A percentile compares a stretch with the other conserved stretches of the same genome.
Conservation (phyloP, 495 filamentous ascomycete genomes). For the Friedmanniomyces endolithicus region DNA sequence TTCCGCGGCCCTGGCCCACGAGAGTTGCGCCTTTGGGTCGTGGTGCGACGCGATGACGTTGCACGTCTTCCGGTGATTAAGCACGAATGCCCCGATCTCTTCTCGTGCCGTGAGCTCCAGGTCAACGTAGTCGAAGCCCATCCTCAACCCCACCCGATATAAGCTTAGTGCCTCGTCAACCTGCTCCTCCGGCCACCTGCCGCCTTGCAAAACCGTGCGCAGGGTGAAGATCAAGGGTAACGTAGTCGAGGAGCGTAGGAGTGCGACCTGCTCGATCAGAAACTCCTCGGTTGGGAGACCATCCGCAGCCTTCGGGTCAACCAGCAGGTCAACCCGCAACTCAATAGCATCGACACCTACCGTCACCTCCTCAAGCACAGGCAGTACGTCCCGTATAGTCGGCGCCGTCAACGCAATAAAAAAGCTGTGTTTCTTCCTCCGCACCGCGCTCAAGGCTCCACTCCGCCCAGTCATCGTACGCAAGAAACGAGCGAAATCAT, state of each 20-base stretch:
- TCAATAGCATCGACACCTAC: conserved; percentile 91
- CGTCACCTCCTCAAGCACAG: conserved; percentile 56
- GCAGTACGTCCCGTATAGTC: conserved; percentile 47
- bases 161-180: conserved; percentile 56
- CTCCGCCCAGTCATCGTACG: conserved; percentile 56
- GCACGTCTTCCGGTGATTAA: conserved; percentile 42
- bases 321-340: conserved; percentile 79
- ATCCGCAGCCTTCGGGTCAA: conserved; percentile 51
- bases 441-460: conserved; percentile 50
- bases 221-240: conserved; percentile 90
- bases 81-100: conserved; percentile 51
- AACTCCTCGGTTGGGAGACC: conserved; percentile 58
- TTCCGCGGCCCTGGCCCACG: conserved; percentile 68
- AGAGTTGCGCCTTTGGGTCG: conserved; percentile 64
- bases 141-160: conserved; percentile 64
- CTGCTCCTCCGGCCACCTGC: conserved; percentile 70
- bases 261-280: conserved; percentile 66
- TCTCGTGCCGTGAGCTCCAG: conserved; percentile 82
- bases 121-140: conserved; percentile 85
- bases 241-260: conserved; percentile 60
- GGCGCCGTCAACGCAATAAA: conserved; percentile 87
- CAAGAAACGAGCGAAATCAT: conserved; percentile 73
- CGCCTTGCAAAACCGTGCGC: conserved; percentile 74
- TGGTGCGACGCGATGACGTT: conserved; percentile 93
- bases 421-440: conserved; percentile 66